Evolutionary conservation across 805 yeast genomes (phyloP).

Genomic region (Lipomyces yamanashiensis): DNA sequence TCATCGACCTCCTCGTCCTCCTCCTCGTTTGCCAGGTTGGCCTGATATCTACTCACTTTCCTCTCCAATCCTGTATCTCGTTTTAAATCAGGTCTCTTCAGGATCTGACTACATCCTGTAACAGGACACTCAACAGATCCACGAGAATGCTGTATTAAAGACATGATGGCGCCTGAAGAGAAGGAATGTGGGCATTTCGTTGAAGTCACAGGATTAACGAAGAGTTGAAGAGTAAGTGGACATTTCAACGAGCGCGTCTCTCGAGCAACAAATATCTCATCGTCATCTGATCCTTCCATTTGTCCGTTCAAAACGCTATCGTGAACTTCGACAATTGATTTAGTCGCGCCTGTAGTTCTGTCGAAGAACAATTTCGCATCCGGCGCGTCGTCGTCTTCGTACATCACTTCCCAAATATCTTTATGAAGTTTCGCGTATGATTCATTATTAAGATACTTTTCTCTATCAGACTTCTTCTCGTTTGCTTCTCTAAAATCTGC

Average conservation of each 20-base stretch:
- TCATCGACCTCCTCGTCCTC: conserved; percentile 26
- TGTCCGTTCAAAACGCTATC: neutral
- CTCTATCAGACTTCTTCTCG: conserved; percentile 7
- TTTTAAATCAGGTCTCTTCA: conserved; percentile 9
- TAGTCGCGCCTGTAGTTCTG: neutral
- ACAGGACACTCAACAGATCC: conserved; percentile 32
- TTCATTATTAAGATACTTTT: conserved; percentile 15
- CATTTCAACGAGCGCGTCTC: conserved; percentile 40
- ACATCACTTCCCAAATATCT: conserved; percentile 24
- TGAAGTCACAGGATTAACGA: conserved; percentile 43
- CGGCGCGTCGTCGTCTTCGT: conserved; percentile 32
- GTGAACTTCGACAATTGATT: neutral
- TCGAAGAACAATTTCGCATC: conserved; percentile 23
- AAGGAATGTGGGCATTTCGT: conserved; percentile 42
- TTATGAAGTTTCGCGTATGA: conserved; percentile 7
- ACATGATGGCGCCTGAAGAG: conserved; percentile 38
- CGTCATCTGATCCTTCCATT: conserved; percentile 34
- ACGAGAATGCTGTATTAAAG: neutral
- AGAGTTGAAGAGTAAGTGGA: conserved; percentile 41
- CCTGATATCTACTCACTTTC: conserved; percentile 26
- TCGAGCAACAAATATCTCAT: conserved; percentile 41
- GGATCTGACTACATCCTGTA: conserved; percentile 28
- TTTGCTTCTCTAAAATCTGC: neutral
- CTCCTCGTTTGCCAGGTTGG: conserved; percentile 7
- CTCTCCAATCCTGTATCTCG: conserved; percentile 25